A percentile compares a stretch with the other conserved stretches of the same genome.
phyloP scores from a whole-genome alignment of 73 alveolate species.

The Uronychia setigera region DNA sequence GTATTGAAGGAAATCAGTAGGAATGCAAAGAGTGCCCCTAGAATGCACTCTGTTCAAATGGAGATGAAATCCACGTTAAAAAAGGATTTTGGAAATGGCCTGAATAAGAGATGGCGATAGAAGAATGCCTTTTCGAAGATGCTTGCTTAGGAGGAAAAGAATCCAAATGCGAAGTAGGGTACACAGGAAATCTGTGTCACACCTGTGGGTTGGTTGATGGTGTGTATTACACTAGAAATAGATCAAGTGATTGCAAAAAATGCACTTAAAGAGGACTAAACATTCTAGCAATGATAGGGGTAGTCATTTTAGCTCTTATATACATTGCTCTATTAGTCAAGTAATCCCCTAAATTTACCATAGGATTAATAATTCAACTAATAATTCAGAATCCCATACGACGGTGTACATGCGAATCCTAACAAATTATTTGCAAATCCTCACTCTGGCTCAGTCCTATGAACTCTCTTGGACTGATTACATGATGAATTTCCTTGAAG shows the following conservation, averaged over 20 bases:
- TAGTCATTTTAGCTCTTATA: neutral
- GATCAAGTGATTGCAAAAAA: neutral
- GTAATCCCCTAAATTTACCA: neutral
- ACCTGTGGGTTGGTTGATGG: neutral
- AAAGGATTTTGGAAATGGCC: neutral
- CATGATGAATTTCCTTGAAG: constrained; percentile 23
- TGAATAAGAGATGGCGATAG: neutral
- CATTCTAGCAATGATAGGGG: neutral
- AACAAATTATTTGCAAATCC: constrained; percentile 49
- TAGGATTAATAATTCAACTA: neutral
- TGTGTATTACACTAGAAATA: neutral
- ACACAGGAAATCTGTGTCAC: constrained; percentile 5
- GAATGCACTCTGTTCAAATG: neutral
- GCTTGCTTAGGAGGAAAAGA: neutral
- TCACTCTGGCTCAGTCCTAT: constrained; percentile 40
- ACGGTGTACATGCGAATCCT: neutral
- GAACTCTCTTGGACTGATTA: constrained; percentile 56
- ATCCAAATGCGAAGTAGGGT: neutral
- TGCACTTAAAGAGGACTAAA: neutral
- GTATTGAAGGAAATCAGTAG: neutral
- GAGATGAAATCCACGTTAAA: neutral
- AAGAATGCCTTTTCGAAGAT: neutral
- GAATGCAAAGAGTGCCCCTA: constrained; percentile 6
- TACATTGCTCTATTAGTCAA: neutral
- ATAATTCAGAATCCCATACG: neutral